A percentile compares a stretch with the other conserved stretches of the same genome.
phyloP scores from a whole-genome alignment of 129 eudicot genomes.

The Deinandra increscens region DNA sequence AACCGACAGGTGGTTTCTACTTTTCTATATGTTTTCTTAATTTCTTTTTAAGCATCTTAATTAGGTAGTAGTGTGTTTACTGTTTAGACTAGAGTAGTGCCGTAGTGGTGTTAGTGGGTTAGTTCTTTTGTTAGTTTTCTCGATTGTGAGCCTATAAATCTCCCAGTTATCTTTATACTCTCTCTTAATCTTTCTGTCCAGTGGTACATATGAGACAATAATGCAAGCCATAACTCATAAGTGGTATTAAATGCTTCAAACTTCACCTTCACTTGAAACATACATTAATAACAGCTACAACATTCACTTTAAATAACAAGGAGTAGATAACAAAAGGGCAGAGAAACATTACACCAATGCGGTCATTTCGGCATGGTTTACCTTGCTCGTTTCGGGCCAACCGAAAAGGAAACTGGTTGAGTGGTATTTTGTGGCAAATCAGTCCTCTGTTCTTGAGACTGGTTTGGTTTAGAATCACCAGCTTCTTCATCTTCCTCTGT shows the following conservation, averaged over 20 bases:
- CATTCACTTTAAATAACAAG: conserved; percentile 10
- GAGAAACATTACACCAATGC: neutral
- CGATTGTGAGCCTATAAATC: too few relatives aligned
- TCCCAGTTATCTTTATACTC: too few relatives aligned
- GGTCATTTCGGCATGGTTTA: conserved; percentile 20
- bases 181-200: too few relatives aligned
- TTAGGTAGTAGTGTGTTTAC: too few relatives aligned
- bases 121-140: too few relatives aligned
- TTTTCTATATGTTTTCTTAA: too few relatives aligned
- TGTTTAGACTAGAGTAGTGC: too few relatives aligned
- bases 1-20: too few relatives aligned
- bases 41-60: too few relatives aligned
- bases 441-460: conserved; percentile 51
- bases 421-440: conserved; percentile 54
- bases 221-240: neutral
- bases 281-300: neutral
- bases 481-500: conserved; percentile 70
- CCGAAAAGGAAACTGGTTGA: conserved; percentile 76
- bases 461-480: conserved; percentile 44
- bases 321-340: neutral
- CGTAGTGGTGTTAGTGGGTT: too few relatives aligned
- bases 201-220: too few relatives aligned
- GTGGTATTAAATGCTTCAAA: neutral
- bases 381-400: conserved; percentile 72
- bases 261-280: neutral